These are phyloP conservation scores for Medicago arabica DNA, from an alignment of 306 rosid species.

Conservation along the genomic window DNA sequence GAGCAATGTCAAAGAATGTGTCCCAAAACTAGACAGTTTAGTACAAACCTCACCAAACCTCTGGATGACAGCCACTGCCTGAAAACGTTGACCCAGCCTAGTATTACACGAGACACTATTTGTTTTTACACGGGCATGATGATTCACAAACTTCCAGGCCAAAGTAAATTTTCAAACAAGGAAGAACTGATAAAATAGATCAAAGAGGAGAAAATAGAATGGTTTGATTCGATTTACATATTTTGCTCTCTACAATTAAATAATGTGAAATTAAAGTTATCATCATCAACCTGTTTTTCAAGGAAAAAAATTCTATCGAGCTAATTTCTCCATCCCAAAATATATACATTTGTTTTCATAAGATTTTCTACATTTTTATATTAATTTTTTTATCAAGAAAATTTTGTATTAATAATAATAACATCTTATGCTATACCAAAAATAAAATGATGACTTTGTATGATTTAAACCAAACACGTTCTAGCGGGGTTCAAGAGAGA, in stretches of 20 bases:
- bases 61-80: conserved; percentile 21
- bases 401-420: too few relatives aligned
- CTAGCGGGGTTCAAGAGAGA: background rate
- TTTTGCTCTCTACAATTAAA: background rate
- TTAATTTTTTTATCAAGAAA: too few relatives aligned
- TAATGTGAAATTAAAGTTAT: background rate
- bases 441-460: too few relatives aligned
- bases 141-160: background rate
- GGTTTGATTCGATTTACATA: background rate
- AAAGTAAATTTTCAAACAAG: background rate
- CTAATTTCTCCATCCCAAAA: background rate
- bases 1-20: conserved; percentile 14
- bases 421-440: too few relatives aligned
- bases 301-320: background rate
- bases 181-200: background rate
- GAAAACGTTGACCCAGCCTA: conserved; percentile 36
- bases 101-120: background rate
- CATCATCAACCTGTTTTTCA: background rate
- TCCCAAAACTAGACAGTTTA: background rate
- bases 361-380: too few relatives aligned
- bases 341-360: background rate
- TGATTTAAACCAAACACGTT: background rate
- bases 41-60: conserved; percentile 28
- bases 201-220: background rate
- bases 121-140: conserved; percentile 10